Evolutionary conservation across 176 grass and related monocot species (phyloP).

Genomic region (Juncus effusus): DNA sequence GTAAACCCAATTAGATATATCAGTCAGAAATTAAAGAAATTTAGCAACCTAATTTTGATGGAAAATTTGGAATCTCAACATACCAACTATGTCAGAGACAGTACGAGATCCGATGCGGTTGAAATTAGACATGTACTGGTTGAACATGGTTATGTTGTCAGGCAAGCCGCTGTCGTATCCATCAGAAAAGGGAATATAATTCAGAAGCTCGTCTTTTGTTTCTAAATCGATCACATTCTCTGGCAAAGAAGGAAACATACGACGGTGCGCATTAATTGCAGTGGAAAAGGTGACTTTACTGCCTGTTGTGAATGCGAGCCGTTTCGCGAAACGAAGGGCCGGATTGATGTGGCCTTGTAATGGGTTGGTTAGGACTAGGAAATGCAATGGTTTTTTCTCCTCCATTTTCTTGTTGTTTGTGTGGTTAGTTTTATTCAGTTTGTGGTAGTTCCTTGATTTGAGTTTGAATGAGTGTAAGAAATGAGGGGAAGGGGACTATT

Average conservation of each 20-base stretch:
- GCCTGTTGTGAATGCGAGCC: conserved; percentile 17
- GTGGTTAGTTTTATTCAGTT: too few species aligned
- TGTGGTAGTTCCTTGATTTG: too few species aligned
- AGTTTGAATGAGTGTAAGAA: too few species aligned
- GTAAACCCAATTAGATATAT: conserved; percentile 16
- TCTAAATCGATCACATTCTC: conserved; percentile 25
- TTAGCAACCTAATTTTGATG: not conserved
- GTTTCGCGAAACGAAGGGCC: conserved; percentile 49
- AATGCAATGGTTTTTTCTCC: conserved; percentile 33
- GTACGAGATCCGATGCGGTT: conserved; percentile 19
- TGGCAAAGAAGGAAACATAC: conserved; percentile 43
- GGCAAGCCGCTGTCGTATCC: conserved; percentile 15
- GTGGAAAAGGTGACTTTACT: conserved; percentile 61
- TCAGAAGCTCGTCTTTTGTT: conserved; percentile 18
- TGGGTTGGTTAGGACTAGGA: conserved; percentile 53
- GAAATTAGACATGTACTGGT: conserved; percentile 39
- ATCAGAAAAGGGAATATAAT: conserved; percentile 25
- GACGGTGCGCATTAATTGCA: conserved; percentile 35
- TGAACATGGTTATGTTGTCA: not conserved
- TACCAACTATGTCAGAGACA: conserved; percentile 18
- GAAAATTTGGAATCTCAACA: not conserved
- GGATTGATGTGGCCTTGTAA: conserved; percentile 76
- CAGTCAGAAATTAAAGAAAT: too few species aligned
- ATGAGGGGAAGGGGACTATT: too few species aligned
- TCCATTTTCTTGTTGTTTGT: not conserved